Evolutionary conservation across 345 rosid species (phyloP).

Genomic region (Eucalyptus decipiens): DNA sequence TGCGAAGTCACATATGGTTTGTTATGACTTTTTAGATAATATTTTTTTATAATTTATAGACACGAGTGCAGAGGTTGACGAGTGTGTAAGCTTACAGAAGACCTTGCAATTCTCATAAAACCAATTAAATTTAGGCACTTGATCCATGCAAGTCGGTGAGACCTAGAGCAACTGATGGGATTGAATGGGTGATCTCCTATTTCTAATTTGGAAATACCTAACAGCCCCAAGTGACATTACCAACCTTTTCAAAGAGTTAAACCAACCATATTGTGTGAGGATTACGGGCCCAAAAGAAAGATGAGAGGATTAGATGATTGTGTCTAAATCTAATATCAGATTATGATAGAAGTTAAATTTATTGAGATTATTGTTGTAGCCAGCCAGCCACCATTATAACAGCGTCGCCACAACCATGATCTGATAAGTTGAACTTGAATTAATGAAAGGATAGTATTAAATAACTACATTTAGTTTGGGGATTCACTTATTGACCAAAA

Average conservation of each 20-base stretch:
- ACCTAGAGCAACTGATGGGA: neutral
- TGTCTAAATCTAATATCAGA: rapidly evolving
- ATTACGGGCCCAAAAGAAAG: no score
- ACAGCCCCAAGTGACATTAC: rapidly evolving
- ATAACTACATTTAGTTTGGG: no score
- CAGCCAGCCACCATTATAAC: no score
- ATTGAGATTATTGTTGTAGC: no score
- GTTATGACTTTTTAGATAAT: no score
- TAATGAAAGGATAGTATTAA: no score
- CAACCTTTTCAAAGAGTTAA: no score
- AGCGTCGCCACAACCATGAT: rapidly evolving
- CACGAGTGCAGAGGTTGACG: neutral
- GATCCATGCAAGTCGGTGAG: rapidly evolving
- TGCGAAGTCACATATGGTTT: neutral
- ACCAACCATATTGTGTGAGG: no score
- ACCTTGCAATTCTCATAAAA: neutral
- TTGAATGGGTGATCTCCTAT: neutral
- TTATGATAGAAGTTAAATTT: no score
- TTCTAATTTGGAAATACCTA: neutral
- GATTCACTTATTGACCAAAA: no score
- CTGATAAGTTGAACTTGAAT: rapidly evolving
- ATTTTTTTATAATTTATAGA: no score
- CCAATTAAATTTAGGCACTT: neutral
- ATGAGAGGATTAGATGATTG: no score
- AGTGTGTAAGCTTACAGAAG: neutral